Evolutionary conservation across 768 basidiomycete species (phyloP).

Genomic region (Boletus fagicola): DNA sequence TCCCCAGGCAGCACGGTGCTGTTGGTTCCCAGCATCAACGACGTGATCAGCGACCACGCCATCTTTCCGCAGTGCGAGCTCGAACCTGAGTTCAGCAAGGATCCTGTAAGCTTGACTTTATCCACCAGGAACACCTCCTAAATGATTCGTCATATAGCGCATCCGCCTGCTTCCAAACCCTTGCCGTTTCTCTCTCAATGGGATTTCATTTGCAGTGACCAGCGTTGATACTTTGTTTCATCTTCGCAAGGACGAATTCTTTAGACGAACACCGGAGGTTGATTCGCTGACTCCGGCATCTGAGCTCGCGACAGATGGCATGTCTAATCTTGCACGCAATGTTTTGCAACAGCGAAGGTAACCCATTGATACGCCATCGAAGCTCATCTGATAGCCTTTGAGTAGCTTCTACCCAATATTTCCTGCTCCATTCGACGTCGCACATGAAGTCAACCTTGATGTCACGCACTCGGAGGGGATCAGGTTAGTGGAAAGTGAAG

Average conservation of each 20-base stretch:
- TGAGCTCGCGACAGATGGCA: conserved; percentile 59
- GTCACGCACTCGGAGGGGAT: conserved; percentile 69
- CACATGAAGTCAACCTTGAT: conserved; percentile 86
- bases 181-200: conserved; percentile 80
- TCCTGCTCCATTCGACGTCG: conserved; percentile 72
- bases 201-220: conserved; percentile 72
- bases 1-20: too few relatives aligned
- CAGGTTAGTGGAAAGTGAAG: conserved; percentile 29
- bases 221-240: conserved; percentile 90
- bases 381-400: not conserved
- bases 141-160: conserved; percentile 45
- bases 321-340: conserved; percentile 77
- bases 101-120: conserved; percentile 46
- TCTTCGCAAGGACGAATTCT: conserved; percentile 78
- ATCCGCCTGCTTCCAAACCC: conserved; percentile 87
- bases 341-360: conserved; percentile 87
- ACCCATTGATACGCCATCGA: not conserved
- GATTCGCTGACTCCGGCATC: conserved; percentile 45
- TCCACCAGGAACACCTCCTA: not conserved
- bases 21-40: too few relatives aligned
- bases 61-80: conserved; percentile 84
- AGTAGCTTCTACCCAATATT: conserved; percentile 93
- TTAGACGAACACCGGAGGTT: conserved; percentile 63
- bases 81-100: conserved; percentile 38
- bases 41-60: conserved; percentile 66